Evolutionary conservation across 495 filamentous ascomycete genomes (phyloP).

Genomic region (Glutinoglossum americanum): DNA sequence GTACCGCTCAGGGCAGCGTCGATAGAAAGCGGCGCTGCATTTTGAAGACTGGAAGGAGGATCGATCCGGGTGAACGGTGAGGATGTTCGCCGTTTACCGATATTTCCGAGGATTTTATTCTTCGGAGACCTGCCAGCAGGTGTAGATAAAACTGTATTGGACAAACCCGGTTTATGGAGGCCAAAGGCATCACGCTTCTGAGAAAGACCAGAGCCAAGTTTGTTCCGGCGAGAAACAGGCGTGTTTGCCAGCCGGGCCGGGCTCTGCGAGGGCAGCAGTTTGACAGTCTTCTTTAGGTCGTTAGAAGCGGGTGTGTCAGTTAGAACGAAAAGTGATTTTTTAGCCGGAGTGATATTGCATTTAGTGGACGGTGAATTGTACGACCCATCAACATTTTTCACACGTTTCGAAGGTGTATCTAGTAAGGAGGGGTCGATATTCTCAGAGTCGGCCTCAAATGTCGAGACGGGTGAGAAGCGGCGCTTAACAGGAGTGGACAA

Average conservation of each 20-base stretch:
- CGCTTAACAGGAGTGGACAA: conserved; percentile 19
- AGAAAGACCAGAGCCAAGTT: neutral
- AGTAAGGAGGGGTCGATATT: conserved; percentile 57
- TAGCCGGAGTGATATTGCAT: conserved; percentile 17
- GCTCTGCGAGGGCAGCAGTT: conserved; percentile 9
- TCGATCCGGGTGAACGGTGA: conserved; percentile 35
- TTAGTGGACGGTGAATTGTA: conserved; percentile 14
- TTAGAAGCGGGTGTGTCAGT: conserved; percentile 11
- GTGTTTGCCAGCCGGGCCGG: conserved; percentile 5
- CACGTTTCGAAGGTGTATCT: conserved; percentile 35
- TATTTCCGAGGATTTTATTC: conserved; percentile 36
- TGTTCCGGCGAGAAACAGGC: neutral
- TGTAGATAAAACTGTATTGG: neutral
- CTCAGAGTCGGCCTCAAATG: conserved; percentile 42
- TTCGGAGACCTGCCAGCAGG: conserved; percentile 22
- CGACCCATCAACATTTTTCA: conserved; percentile 37
- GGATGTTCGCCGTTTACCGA: conserved; percentile 35
- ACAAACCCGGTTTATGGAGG: neutral
- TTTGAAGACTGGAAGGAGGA: conserved; percentile 21
- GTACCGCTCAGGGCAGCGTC: conserved; percentile 55
- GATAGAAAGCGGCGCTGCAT: conserved; percentile 46
- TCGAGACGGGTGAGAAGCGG: conserved; percentile 14
- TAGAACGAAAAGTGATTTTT: conserved; percentile 15
- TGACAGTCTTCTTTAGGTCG: conserved; percentile 21
- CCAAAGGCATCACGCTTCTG: neutral